Percentiles rank a stretch among this genome's conserved stretches.
Conservation (phyloP, 805 yeast species). For the Geotrichum ghanense region DNA sequence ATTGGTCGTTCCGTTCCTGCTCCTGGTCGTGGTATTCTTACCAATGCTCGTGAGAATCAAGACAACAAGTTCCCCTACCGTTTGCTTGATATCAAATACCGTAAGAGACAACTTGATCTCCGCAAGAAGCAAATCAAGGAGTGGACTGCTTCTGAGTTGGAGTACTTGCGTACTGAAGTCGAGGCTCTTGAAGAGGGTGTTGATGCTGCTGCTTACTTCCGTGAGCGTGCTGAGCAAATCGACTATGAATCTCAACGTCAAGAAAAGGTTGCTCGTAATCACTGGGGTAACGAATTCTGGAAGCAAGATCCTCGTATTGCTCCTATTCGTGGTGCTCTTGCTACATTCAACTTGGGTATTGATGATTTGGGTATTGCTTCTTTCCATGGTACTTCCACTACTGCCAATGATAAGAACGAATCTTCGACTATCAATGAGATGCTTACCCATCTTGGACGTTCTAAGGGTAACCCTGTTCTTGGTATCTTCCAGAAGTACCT, state of each 20-base stretch:
- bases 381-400: conserved; percentile 98
- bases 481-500: conserved; percentile 98
- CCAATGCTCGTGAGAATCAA: conserved; percentile 93
- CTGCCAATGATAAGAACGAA: conserved; percentile 98
- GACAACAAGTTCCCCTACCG: conserved; percentile 68
- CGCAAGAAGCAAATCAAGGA: conserved; percentile 66
- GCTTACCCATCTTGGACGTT: conserved; percentile 92
- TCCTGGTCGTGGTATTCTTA: conserved; percentile 98
- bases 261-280: conserved; percentile 75
- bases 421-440: conserved; percentile 80
- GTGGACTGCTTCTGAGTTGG: conserved; percentile 80
- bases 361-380: conserved; percentile 96
- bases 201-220: conserved; percentile 39
- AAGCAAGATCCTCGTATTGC: conserved; percentile 87
- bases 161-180: conserved; percentile 60
- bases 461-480: conserved; percentile 93
- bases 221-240: conserved; percentile 82
- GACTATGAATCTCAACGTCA: conserved; percentile 77
- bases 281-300: conserved; percentile 95
- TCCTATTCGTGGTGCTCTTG: conserved; percentile 94
- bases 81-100: conserved; percentile 79
- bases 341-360: conserved; percentile 81
- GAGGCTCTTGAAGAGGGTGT: conserved; percentile 35
- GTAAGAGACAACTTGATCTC: conserved; percentile 77
- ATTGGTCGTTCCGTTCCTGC: conserved; percentile 99